phyloP scores from a whole-genome alignment of 2,329 filamentous ascomycete species.

The Xylaria sp. region DNA sequence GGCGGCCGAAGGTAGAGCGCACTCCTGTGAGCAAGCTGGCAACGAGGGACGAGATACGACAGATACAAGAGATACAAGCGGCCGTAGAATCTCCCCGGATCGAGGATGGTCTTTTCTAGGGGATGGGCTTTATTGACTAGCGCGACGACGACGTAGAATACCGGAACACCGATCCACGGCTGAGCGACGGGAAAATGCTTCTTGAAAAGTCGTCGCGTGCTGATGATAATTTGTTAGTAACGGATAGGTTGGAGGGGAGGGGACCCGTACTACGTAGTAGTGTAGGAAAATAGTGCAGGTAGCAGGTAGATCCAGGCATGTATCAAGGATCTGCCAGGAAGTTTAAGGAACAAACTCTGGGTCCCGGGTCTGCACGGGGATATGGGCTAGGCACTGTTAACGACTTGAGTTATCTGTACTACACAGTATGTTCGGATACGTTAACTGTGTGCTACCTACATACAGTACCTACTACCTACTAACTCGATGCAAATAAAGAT shows the following conservation, averaged over 20 bases:
- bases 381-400: too few relatives aligned
- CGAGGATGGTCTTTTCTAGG: background rate
- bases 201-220: conserved; percentile 2
- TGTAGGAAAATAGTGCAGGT: background rate
- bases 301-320: background rate
- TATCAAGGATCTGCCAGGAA: background rate
- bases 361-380: too few relatives aligned
- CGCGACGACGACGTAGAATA: background rate
- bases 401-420: too few relatives aligned
- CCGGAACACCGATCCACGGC: background rate
- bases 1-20: conserved; percentile 42
- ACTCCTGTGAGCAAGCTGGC: conserved; percentile 13
- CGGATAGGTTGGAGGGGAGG: conserved; percentile 13
- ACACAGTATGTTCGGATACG: too few relatives aligned
- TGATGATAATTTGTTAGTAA: conserved; percentile 1
- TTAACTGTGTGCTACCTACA: too few relatives aligned
- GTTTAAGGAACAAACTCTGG: too few relatives aligned
- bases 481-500: too few relatives aligned
- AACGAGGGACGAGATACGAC: background rate
- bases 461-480: too few relatives aligned
- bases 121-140: background rate
- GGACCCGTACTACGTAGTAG: background rate
- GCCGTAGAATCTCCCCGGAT: background rate
- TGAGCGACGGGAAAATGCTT: background rate
- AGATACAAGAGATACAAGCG: too few relatives aligned